These are phyloP conservation scores for Pyricularia sp. DNA, from an alignment of 2,329 filamentous ascomycete species.

Conservation along the genomic window DNA sequence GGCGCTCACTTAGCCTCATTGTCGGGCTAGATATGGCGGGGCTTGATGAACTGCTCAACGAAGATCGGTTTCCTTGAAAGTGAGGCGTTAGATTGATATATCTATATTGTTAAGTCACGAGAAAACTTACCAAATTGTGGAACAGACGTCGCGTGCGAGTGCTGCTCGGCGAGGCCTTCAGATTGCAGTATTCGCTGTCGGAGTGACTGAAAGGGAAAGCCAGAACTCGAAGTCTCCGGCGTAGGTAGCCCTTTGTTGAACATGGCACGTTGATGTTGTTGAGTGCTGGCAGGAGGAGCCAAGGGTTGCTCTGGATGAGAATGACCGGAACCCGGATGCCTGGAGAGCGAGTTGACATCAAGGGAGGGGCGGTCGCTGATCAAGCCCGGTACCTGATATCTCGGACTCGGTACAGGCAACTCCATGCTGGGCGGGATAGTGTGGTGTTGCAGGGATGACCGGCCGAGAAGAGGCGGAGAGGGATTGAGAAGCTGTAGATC, in stretches of 20 bases:
- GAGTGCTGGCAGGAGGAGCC: neutral
- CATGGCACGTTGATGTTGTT: too few species aligned
- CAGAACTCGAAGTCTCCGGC: neutral
- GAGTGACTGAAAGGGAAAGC: neutral
- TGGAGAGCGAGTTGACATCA: neutral
- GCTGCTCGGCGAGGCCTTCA: neutral
- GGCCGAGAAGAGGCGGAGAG: neutral
- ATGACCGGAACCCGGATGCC: neutral
- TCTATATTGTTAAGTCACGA: neutral
- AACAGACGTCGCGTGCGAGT: neutral
- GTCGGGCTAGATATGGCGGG: slow-evolving; percentile 4
- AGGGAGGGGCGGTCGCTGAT: neutral
- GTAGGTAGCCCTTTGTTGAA: neutral
- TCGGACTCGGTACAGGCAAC: neutral
- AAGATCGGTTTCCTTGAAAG: neutral
- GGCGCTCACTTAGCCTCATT: neutral
- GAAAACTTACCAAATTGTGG: neutral
- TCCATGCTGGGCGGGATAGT: neutral
- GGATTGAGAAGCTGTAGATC: neutral
- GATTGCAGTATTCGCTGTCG: neutral
- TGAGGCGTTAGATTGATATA: neutral
- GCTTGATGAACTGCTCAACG: neutral
- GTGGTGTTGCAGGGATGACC: neutral
- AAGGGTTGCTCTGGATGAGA: neutral
- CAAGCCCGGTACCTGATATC: neutral